These are phyloP conservation scores for Lagerstroemia speciosa DNA, from an alignment of 345 rosid species.

Conservation along the genomic window DNA sequence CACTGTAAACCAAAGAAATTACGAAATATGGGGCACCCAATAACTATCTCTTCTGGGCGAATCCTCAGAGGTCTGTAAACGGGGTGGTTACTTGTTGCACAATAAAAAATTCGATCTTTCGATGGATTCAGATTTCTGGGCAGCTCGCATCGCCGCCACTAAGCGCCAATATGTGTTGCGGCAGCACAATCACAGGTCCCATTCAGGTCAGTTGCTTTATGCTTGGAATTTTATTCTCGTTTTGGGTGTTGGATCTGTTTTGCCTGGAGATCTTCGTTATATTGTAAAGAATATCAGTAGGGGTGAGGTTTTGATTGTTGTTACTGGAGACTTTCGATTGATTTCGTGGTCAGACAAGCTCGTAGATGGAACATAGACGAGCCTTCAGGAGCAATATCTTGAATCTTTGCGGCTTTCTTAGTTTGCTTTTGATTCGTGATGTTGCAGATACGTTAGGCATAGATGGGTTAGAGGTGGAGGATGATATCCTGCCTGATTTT, in stretches of 20 bases:
- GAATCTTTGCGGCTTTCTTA: not conserved
- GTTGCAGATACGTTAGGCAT: not conserved
- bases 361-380: not conserved
- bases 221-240: not conserved
- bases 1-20: not conserved
- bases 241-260: not conserved
- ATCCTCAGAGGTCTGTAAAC: not conserved
- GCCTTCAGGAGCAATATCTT: not conserved
- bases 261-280: not conserved
- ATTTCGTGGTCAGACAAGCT: not conserved
- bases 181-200: slow-evolving; percentile 13
- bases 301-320: not conserved
- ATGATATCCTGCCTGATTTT: not conserved
- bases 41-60: not conserved
- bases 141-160: slow-evolving; percentile 49
- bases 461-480: not conserved
- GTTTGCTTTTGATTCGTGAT: not conserved
- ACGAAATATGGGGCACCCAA: not conserved
- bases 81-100: not conserved
- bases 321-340: not conserved
- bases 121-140: slow-evolving; percentile 60
- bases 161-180: slow-evolving; percentile 43
- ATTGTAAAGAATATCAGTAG: not conserved
- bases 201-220: not conserved
- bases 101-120: slow-evolving; percentile 5